Conservation (phyloP, 129 eudicot genomes). For the Saposhnikovia divaricata region DNA sequence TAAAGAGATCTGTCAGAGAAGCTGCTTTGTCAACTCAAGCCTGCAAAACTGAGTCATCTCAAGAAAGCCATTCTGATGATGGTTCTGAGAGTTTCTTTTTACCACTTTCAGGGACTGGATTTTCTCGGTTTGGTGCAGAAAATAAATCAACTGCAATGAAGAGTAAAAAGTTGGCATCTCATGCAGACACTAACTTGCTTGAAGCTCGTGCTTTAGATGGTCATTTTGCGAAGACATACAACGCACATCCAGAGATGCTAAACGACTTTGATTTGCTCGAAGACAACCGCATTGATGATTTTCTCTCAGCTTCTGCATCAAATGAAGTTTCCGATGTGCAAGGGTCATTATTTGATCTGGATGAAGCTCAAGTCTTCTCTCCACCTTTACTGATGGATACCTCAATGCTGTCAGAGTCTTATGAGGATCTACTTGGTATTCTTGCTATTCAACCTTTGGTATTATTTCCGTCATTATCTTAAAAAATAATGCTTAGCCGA, state of each 20-base stretch:
- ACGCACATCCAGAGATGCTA: constrained; percentile 30
- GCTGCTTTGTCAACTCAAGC: constrained; percentile 65
- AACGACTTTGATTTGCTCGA: constrained; percentile 44
- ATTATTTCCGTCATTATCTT: not conserved
- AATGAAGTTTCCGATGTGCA: constrained; percentile 62
- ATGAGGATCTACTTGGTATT: constrained; percentile 93
- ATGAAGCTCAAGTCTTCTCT: constrained; percentile 75
- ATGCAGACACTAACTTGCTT: constrained; percentile 33
- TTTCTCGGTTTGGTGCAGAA: constrained; percentile 55
- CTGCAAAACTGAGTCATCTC: constrained; percentile 42
- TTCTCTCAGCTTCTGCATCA: constrained; percentile 58
- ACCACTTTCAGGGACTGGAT: constrained; percentile 72
- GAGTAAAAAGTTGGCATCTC: constrained; percentile 47
- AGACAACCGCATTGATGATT: constrained; percentile 60
- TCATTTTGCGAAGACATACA: constrained; percentile 31
- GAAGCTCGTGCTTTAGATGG: constrained; percentile 34
- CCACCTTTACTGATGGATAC: constrained; percentile 88
- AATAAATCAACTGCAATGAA: constrained; percentile 33
- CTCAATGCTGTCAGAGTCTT: constrained; percentile 55
- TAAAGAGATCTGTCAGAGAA: constrained; percentile 92
- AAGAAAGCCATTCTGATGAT: constrained; percentile 85
- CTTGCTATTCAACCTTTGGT: not conserved
- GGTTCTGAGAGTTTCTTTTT: constrained; percentile 87
- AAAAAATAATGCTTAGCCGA: not conserved
- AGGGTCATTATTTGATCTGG: constrained; percentile 59